phyloP scores from a whole-genome alignment of 768 basidiomycete species.

The Gautieria morchelliformis region DNA sequence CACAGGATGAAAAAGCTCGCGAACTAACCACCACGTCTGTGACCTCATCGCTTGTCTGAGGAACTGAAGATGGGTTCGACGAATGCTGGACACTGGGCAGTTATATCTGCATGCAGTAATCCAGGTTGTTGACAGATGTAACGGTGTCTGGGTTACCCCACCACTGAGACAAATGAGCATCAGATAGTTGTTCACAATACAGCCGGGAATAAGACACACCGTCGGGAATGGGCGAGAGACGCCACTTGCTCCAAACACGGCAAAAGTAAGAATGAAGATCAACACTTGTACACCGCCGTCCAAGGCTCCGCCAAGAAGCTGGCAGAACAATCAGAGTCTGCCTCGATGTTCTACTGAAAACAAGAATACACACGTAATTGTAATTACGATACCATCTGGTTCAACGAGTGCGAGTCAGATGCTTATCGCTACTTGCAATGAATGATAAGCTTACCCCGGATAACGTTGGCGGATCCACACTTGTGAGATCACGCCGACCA shows the following conservation, averaged over 20 bases:
- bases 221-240: conserved; percentile 38
- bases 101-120: conserved; percentile 4
- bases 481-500: conserved; percentile 50
- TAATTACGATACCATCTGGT: conserved; percentile 45
- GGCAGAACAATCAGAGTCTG: background rate
- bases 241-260: conserved; percentile 53
- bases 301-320: conserved; percentile 51
- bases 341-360: conserved; percentile 42
- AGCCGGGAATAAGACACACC: background rate
- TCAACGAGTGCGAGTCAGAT: background rate
- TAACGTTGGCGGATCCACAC: conserved; percentile 45
- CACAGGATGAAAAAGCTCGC: too few relatives aligned
- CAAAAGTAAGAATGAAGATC: conserved; percentile 55
- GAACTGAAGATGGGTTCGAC: too few relatives aligned
- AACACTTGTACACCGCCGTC: conserved; percentile 60
- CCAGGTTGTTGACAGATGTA: conserved; percentile 6
- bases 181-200: background rate
- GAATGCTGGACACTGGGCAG: too few relatives aligned
- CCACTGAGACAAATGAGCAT: background rate
- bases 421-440: background rate
- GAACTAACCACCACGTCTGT: too few relatives aligned
- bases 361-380: background rate
- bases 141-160: conserved; percentile 8
- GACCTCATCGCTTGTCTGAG: too few relatives aligned
- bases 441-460: conserved; percentile 25